A percentile compares a stretch with the other conserved stretches of the same genome.
These are phyloP conservation scores for Schizochytrium sp. DNA, from an alignment of 108 stramenopile species.

Conservation along the genomic window DNA sequence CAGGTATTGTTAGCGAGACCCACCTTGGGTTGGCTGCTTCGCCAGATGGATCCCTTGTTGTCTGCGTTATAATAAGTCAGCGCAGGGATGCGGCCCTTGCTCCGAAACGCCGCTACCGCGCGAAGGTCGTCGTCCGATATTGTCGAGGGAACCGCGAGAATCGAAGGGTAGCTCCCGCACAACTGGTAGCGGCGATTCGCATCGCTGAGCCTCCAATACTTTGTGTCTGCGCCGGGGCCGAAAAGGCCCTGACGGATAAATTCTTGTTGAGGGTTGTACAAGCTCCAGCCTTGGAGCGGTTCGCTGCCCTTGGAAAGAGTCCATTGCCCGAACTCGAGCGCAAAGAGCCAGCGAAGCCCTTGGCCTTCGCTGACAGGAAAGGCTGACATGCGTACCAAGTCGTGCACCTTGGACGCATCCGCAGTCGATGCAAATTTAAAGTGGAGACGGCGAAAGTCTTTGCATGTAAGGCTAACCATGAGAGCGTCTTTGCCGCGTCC, in stretches of 20 bases:
- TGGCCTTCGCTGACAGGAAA: not conserved
- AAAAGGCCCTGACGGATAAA: not conserved
- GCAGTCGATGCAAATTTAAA: not conserved
- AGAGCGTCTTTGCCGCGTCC: not conserved
- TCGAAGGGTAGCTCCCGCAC: constrained; percentile 36
- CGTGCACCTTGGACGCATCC: not conserved
- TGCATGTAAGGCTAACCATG: not conserved
- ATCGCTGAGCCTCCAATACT: not conserved
- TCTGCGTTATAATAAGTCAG: constrained; percentile 32
- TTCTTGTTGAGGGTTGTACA: not conserved
- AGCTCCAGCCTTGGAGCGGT: not conserved
- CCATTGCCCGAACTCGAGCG: not conserved
- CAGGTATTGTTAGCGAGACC: constrained; percentile 81
- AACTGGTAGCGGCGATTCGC: not conserved
- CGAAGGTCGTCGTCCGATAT: constrained; percentile 32
- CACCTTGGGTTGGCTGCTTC: constrained; percentile 88
- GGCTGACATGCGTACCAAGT: not conserved
- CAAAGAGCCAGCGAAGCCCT: not conserved
- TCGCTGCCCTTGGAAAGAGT: not conserved
- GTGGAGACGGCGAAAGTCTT: constrained; percentile 15
- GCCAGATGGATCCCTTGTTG: constrained; percentile 68
- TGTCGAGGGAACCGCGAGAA: constrained; percentile 36
- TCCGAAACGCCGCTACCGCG: constrained; percentile 37
- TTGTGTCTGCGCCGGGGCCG: not conserved
- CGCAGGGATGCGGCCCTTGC: constrained; percentile 42